Evolutionary conservation across 192 early-diverging fungal species (phyloP).

Genomic region (Backusella macrospora): DNA sequence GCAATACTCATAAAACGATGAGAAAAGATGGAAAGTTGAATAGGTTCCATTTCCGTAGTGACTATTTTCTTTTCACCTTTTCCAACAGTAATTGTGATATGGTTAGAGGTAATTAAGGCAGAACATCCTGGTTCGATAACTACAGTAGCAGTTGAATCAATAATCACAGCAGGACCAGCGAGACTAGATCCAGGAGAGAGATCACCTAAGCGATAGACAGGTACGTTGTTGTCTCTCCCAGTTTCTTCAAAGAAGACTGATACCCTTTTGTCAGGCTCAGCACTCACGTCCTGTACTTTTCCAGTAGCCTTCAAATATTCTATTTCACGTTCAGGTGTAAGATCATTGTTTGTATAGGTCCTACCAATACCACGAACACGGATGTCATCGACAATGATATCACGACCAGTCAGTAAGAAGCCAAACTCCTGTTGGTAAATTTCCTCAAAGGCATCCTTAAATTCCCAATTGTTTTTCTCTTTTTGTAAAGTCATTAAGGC

Average conservation of each 20-base stretch:
- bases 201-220: conserved; percentile 69
- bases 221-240: conserved; percentile 66
- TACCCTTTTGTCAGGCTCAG: conserved; percentile 44
- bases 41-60: conserved; percentile 77
- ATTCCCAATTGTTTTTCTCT: conserved; percentile 60
- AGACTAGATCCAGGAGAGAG: conserved; percentile 69
- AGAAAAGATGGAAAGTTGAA: conserved; percentile 88
- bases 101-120: conserved; percentile 72
- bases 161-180: conserved; percentile 87
- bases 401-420: conserved; percentile 82
- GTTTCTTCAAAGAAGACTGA: conserved; percentile 76
- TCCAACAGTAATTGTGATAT: conserved; percentile 62
- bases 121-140: conserved; percentile 82
- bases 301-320: conserved; percentile 21
- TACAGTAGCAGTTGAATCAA: conserved; percentile 88
- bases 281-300: conserved; percentile 27
- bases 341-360: conserved; percentile 29
- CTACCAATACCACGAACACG: conserved; percentile 86
- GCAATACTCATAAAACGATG: conserved; percentile 99
- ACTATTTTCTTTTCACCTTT: conserved; percentile 43
- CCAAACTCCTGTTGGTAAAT: conserved; percentile 94
- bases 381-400: conserved; percentile 88
- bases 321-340: conserved; percentile 50
- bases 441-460: conserved; percentile 65
- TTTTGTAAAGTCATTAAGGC: conserved; percentile 88